phyloP scores from a whole-genome alignment of 345 rosid genomes.

The Acer campestre region DNA sequence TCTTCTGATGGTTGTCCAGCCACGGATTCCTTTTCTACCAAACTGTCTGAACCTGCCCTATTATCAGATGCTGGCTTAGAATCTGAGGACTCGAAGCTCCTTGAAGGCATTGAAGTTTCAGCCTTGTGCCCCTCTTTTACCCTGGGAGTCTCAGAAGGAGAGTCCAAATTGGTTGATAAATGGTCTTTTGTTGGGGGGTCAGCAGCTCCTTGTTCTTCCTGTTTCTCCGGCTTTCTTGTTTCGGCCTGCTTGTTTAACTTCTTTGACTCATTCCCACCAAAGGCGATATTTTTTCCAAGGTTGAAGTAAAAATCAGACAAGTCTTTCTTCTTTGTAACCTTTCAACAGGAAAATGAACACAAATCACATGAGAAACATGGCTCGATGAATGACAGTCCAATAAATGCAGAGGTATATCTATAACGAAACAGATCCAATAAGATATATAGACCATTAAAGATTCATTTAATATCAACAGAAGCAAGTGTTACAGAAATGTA shows the following conservation, averaged over 20 bases:
- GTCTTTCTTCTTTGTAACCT: conserved; percentile 92
- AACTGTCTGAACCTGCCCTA: conserved; percentile 24
- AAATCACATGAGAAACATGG: neutral
- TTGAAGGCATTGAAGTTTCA: conserved; percentile 32
- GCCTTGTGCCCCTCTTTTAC: conserved; percentile 25
- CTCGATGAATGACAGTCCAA: neutral
- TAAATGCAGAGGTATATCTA: neutral
- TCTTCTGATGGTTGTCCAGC: conserved; percentile 36
- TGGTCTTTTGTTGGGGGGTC: conserved; percentile 25
- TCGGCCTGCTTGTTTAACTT: conserved; percentile 50
- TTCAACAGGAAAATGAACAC: conserved; percentile 23
- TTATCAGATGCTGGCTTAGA: conserved; percentile 23
- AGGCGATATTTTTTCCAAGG: conserved; percentile 79
- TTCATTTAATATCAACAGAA: neutral
- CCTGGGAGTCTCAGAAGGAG: conserved; percentile 24
- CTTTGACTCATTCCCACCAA: conserved; percentile 57
- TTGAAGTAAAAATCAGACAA: conserved; percentile 85
- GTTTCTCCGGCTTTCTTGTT: conserved; percentile 38
- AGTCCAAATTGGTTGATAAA: conserved; percentile 23
- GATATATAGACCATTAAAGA: neutral
- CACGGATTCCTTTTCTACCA: conserved; percentile 32
- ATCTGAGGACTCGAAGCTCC: conserved; percentile 36
- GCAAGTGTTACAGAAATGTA: neutral
- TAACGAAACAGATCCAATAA: neutral
- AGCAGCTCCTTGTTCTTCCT: conserved; percentile 28